Evolutionary conservation across 2,329 filamentous ascomycete species (phyloP).

Genomic region (Alternaria alternata): DNA sequence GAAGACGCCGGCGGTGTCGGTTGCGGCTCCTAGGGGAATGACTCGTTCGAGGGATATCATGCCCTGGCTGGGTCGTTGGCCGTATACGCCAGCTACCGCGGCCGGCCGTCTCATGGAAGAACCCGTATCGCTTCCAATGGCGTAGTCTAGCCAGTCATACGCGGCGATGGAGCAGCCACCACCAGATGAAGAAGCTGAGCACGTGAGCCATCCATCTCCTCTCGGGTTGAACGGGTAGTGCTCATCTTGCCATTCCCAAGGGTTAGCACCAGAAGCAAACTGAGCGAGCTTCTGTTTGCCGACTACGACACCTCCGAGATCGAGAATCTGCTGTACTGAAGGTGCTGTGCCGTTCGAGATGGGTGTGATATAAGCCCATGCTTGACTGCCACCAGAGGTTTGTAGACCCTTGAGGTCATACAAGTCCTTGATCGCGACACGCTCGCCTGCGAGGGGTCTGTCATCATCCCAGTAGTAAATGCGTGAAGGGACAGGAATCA

Average conservation of each 20-base stretch:
- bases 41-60: conserved; percentile 37
- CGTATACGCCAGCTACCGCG: conserved; percentile 55
- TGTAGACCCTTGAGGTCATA: conserved; percentile 38
- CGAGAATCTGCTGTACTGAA: conserved; percentile 35
- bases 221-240: conserved; percentile 57
- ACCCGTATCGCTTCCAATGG: conserved; percentile 57
- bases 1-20: conserved; percentile 40
- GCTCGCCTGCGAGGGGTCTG: conserved; percentile 36
- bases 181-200: conserved; percentile 45
- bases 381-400: conserved; percentile 35
- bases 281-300: conserved; percentile 63
- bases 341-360: conserved; percentile 29
- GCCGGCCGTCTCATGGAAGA: conserved; percentile 59
- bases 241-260: conserved; percentile 39
- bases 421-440: conserved; percentile 41
- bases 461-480: conserved; percentile 49
- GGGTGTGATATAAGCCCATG: conserved; percentile 33
- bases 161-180: conserved; percentile 51
- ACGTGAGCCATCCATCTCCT: conserved; percentile 38
- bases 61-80: conserved; percentile 37
- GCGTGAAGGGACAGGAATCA: conserved; percentile 51
- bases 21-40: conserved; percentile 32
- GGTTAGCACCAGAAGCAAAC: conserved; percentile 50
- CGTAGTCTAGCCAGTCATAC: conserved; percentile 58
- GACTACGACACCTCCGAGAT: conserved; percentile 53